Conservation (phyloP, 768 basidiomycete species). For the Tylopilus sp. region DNA sequence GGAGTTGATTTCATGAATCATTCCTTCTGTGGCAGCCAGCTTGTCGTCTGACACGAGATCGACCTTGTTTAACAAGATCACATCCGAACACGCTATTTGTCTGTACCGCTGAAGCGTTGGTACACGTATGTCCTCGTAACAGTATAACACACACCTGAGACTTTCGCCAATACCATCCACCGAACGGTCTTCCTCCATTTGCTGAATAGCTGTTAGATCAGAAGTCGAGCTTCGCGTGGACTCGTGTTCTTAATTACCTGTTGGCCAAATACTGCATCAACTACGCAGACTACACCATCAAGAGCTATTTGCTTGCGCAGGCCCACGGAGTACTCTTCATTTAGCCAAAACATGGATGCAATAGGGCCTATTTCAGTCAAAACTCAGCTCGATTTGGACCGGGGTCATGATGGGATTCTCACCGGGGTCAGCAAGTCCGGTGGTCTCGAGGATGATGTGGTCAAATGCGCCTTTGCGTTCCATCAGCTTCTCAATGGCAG, state of each 20-base stretch:
- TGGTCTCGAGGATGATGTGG: slow-evolving; percentile 93
- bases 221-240: slow-evolving; percentile 25
- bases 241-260: slow-evolving; percentile 39
- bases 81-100: slow-evolving; percentile 91
- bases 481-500: slow-evolving; percentile 93
- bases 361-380: slow-evolving; percentile 58
- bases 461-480: slow-evolving; percentile 84
- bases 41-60: slow-evolving; percentile 60
- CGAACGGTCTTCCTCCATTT: slow-evolving; percentile 78
- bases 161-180: slow-evolving; percentile 72
- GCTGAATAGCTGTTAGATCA: slow-evolving; percentile 42
- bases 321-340: slow-evolving; percentile 73
- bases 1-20: slow-evolving; percentile 77
- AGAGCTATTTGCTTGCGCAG: slow-evolving; percentile 67
- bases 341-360: slow-evolving; percentile 83
- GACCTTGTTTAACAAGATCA: slow-evolving; percentile 87
- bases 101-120: slow-evolving; percentile 39
- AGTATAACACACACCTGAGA: slow-evolving; percentile 52
- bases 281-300: slow-evolving; percentile 91
- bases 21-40: slow-evolving; percentile 48
- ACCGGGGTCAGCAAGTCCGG: slow-evolving; percentile 96
- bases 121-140: neutral
- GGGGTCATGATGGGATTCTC: slow-evolving; percentile 7
- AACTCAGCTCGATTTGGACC: slow-evolving; percentile 1
- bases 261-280: slow-evolving; percentile 81